Evolutionary conservation across 2,329 filamentous ascomycete genomes (phyloP), one percentile per base, ranked within the genome.

Genomic region (Pseudocercospora musae): DNA sequence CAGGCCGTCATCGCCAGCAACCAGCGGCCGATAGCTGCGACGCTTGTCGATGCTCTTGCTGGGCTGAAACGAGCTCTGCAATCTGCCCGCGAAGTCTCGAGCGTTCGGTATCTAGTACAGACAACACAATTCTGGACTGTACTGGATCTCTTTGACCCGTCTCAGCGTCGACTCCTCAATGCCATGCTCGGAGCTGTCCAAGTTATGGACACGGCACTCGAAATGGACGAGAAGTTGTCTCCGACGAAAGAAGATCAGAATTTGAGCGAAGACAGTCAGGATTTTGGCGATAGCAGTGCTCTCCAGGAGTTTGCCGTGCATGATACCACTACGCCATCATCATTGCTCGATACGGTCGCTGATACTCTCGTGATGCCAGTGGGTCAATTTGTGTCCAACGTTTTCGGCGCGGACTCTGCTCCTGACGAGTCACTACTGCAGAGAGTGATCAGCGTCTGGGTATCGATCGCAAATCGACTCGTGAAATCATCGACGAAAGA

Each of bases 261-360:
- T 20, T 66, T 57, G 11, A 83, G 79, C 59, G 85, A 87, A 57
- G 86, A 88, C 58, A 88, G 85, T 65, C 86, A 88, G 70, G 85
- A 88, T 52, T 88, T 86, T 68, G 85, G 85, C 29, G 84, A 86
- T 62, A 85, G 82, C 76, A 77, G 80, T 21, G 84, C 79, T 20
- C 76, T 87, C 55, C 81, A 84, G 60, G 81, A 82, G 33, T 59
- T 70, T 9, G 66, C 46, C 4, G 58, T 60, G 13, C 53, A 63
- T n/a, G 20, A 27, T n/a, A 11, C 48, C 10, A 25, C 25, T 13
- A 10, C 53, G 7, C n/a, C 23, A 29, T 46, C 50, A 9, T 15
- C 23, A 33, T 46, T 10, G 49, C 11, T 27, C 21, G 50, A 48
- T 8, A 56, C 55, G 25, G 69, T 81, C 31, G 71, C 81, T 25